Percentiles rank a stretch among this genome's conserved stretches.
Conservation (phyloP, 257 asterid genomes). For the Salvia hispanica region DNA sequence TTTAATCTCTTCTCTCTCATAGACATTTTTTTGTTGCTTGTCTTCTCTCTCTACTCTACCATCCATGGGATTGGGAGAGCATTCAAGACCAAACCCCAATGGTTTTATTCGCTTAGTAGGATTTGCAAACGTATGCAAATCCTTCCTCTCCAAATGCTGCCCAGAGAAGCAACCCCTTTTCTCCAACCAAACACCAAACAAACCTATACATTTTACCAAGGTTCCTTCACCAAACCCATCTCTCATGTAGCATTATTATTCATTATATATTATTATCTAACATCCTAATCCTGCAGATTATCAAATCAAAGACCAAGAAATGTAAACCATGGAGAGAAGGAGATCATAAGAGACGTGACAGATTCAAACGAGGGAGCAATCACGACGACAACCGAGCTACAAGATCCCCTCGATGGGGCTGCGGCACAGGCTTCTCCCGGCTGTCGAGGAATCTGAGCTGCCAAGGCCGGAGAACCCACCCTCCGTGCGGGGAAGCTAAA, state of each 20-base stretch:
- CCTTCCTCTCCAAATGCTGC: constrained; percentile 52
- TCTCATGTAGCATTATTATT: no score
- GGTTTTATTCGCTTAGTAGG: constrained; percentile 41
- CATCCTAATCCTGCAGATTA: constrained; percentile 32
- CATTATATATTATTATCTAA: no score
- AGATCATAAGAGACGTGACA: constrained; percentile 20
- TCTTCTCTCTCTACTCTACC: constrained; percentile 24
- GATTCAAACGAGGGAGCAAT: not conserved
- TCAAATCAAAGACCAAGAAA: constrained; percentile 15
- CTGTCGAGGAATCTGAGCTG: constrained; percentile 25
- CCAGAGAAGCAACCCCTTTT: constrained; percentile 32
- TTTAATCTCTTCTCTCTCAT: no score
- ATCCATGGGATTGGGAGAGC: constrained; percentile 58
- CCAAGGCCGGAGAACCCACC: constrained; percentile 23
- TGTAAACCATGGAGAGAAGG: constrained; percentile 7
- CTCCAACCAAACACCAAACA: constrained; percentile 34
- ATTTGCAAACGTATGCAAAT: constrained; percentile 57
- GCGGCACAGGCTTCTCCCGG: constrained; percentile 23
- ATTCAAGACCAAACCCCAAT: constrained; percentile 49
- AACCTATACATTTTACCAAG: no score
- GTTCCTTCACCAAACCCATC: constrained; percentile 29
- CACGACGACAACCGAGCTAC: constrained; percentile 23
- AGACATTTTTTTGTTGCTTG: constrained; percentile 16
- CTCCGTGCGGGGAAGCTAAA: constrained; percentile 16
- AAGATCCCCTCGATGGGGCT: constrained; percentile 36